These are phyloP conservation scores for Zoysia pacifica DNA, from an alignment of 176 grass and related monocot species.

Conservation along the genomic window DNA sequence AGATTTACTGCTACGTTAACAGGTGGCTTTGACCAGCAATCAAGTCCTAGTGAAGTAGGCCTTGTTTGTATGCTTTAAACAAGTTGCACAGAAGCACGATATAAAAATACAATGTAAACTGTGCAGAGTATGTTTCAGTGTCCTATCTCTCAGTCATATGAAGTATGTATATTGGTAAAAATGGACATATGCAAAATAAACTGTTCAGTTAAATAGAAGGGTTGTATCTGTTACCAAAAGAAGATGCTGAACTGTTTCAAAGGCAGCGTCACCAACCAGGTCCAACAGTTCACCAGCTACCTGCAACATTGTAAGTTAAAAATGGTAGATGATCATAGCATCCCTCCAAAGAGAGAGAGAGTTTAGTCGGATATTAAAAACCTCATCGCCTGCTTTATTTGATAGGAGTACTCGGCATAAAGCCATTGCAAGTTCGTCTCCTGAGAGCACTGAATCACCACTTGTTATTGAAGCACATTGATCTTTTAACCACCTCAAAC, in stretches of 20 bases:
- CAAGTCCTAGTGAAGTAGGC: neutral
- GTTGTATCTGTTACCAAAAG: constrained; percentile 58
- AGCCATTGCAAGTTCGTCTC: constrained; percentile 92
- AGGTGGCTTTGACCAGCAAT: constrained; percentile 17
- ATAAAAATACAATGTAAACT: constrained; percentile 9
- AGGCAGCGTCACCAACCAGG: constrained; percentile 80
- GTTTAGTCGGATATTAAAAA: constrained; percentile 35
- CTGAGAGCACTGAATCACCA: constrained; percentile 70
- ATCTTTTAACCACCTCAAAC: constrained; percentile 89
- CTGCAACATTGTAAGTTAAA: constrained; percentile 38
- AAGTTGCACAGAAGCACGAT: constrained; percentile 33
- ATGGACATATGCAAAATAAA: constrained; percentile 41
- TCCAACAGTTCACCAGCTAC: constrained; percentile 94
- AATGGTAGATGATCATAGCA: constrained; percentile 30
- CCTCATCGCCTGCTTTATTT: constrained; percentile 90
- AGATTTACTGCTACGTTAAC: constrained; percentile 4
- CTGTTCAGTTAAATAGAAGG: constrained; percentile 5
- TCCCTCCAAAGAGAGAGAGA: neutral
- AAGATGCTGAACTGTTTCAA: constrained; percentile 89
- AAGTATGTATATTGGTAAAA: neutral
- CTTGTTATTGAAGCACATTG: constrained; percentile 70
- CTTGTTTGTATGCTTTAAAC: constrained; percentile 31
- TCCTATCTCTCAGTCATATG: constrained; percentile 5
- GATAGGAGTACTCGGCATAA: constrained; percentile 85
- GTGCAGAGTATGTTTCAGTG: neutral